Base-by-base conservation (phyloP, 495 filamentous ascomycete genomes). In the Cenococcum geophilum region DNA sequence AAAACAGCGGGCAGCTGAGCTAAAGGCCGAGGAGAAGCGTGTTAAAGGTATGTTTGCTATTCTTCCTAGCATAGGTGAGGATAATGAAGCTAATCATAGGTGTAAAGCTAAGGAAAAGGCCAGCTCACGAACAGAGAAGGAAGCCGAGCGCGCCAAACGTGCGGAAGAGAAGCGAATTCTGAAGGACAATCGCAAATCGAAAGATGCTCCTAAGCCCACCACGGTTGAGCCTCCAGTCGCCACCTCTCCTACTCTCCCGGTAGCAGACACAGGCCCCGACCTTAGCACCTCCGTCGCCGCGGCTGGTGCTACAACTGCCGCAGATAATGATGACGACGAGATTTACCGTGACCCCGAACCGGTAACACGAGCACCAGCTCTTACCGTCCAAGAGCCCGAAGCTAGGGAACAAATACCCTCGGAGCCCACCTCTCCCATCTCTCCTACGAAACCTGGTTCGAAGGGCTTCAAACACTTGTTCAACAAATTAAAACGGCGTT, bases 1-100 rank as follows among this genome's bases (percentile, higher is more conserved):
- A 64, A 79, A 78, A 53, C 77, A 83, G 61, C 78, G 85, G 21
- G 79, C 82, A 50, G 81, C 80, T 5, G 82, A 82, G 58, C 58
- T 79, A 57, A 75, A 73, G 51, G 73, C 71, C 8, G 78, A 82
- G 59, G 73, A 80, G 59, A 82, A 79, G 65, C 75, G 76, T 55
- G 67, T 73, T 48, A 81, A 76, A 71, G 78, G 82, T 83, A 42
- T 68, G 76, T 72, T 21, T 18, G 5, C 45, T n/a, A 50, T 25
- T 20, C 12, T 18, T n/a, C 8, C 20, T 20, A 18, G 23, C 18
- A 35, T 37, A 71, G 68, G 57, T 12, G 66, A 71, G 22, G 67
- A 67, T 20, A 68, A 66, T 55, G 57, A 49, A 21, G 54, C 53
- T 14, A 52, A 27, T 54, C 64, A 58, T 62, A 62, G 50, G 23